Conservation (phyloP, 106 monocot genomes). For the Dioscorea dumetorum region DNA sequence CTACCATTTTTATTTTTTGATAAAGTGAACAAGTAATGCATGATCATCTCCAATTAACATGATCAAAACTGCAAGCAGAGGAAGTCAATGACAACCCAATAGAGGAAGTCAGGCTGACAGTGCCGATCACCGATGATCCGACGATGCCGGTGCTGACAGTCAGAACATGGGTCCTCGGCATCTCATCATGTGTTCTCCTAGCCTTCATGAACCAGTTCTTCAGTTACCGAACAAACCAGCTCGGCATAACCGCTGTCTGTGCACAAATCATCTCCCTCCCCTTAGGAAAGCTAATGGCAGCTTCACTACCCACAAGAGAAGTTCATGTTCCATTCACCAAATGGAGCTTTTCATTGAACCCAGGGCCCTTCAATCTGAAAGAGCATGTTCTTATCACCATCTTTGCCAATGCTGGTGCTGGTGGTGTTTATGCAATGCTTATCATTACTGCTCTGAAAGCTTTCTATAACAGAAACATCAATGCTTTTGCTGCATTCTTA, state of each 20-base stretch:
- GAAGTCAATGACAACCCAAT: not conserved
- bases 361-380: constrained; percentile 41
- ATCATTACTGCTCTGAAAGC: constrained; percentile 44
- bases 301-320: not conserved
- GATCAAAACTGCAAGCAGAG: not conserved
- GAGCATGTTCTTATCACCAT: constrained; percentile 48
- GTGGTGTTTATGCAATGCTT: constrained; percentile 11
- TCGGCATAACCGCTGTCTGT: not conserved
- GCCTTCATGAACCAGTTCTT: constrained; percentile 3
- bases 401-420: constrained; percentile 20
- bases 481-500: constrained; percentile 25
- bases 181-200: not conserved
- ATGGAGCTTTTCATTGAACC: constrained; percentile 49
- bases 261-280: constrained; percentile 16
- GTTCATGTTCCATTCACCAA: constrained; percentile 5
- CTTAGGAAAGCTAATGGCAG: constrained; percentile 32
- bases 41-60: too few relatives aligned
- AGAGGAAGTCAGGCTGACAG: not conserved
- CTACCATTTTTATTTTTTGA: too few relatives aligned
- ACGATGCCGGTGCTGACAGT: not conserved
- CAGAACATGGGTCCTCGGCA: not conserved
- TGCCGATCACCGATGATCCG: constrained; percentile 3
- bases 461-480: constrained; percentile 27
- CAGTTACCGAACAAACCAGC: not conserved
- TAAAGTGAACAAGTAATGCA: too few relatives aligned